A percentile compares a stretch with the other conserved stretches of the same genome.
These are phyloP conservation scores for Cucumis hystrix DNA, from an alignment of 306 rosid species.

Conservation along the genomic window DNA sequence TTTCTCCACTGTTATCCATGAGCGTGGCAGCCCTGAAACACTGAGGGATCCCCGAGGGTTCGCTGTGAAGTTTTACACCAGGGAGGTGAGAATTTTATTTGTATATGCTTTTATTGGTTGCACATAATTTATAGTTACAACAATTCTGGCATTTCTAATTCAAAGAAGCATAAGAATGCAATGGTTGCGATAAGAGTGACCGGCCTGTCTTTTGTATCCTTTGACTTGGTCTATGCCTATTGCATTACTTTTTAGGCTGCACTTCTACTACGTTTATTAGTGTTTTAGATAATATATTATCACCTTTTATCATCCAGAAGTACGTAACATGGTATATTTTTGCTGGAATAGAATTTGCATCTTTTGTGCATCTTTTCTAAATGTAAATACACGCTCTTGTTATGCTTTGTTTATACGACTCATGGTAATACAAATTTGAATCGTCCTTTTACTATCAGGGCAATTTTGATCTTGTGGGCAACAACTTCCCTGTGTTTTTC, in stretches of 20 bases:
- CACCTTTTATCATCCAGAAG: not conserved
- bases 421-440: conserved; percentile 1
- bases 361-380: not conserved
- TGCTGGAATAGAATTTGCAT: not conserved
- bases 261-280: not conserved
- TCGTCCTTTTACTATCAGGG: conserved; percentile 32
- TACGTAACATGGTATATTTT: not conserved
- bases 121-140: not conserved
- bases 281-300: not conserved
- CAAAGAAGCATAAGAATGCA: not conserved
- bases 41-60: conserved; percentile 82
- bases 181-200: not conserved
- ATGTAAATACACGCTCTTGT: not conserved
- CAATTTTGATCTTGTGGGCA: conserved; percentile 90
- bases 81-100: conserved; percentile 44
- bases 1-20: conserved; percentile 89
- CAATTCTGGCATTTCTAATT: not conserved
- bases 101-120: not conserved
- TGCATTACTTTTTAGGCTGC: not conserved
- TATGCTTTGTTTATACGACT: not conserved
- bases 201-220: not conserved
- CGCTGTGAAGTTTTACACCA: conserved; percentile 78
- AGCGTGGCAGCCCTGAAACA: conserved; percentile 98
- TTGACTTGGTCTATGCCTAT: not conserved
- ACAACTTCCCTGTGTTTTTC: conserved; percentile 82